Base-by-base conservation (phyloP, 2,329 filamentous ascomycete genomes). In the Phialophora verrucosa region DNA sequence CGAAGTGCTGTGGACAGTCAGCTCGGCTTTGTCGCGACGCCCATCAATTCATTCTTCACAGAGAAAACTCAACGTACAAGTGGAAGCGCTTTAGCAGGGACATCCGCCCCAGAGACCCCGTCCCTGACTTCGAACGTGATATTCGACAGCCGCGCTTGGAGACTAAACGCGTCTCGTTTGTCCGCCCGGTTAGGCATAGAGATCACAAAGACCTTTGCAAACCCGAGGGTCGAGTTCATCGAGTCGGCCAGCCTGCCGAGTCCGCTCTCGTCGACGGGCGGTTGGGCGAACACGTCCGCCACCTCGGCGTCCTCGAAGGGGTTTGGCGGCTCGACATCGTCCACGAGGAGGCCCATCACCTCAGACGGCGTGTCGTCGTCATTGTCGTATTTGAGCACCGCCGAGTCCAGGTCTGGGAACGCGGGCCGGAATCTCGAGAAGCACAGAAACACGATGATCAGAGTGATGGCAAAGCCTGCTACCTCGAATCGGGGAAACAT, bases 111-210 rank as follows among this genome's bases (percentile, higher is more conserved):
- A n/a, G 65, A 31, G 11, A 72, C 69, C 20, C 70, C 70, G 27
- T 69, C 69, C 14, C 68, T 63, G 17, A 63, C 54, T 8, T 62
- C 67, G 49, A 66, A 68, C 23, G 35, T 59, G 12, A 72, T 67
- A 0, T 77, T 79, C 0, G 78, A 79, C 35, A 83, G 63, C 0
- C 78, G 74, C 38, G 80, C 76, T 4, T 79, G 76, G 5, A 85
- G 72, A 1, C 78, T 74, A 14, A 85, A 73, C 3, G 78, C 80
- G 76, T 85, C 83, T 55, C 80, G 78, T 69, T 83, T 83, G 72
- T 85, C 83, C 3, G 78, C 80, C 32, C 83, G 77, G 49, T 80
- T 76, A 3, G 81, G 79, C 17, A 85, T 74, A 6, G 80, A 79
- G 54, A 85, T 76, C 20, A 81, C 79, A 61, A 83, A 82, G 27